Conservation (phyloP, 306 rosid genomes). For the Sesbania bispinosa region DNA sequence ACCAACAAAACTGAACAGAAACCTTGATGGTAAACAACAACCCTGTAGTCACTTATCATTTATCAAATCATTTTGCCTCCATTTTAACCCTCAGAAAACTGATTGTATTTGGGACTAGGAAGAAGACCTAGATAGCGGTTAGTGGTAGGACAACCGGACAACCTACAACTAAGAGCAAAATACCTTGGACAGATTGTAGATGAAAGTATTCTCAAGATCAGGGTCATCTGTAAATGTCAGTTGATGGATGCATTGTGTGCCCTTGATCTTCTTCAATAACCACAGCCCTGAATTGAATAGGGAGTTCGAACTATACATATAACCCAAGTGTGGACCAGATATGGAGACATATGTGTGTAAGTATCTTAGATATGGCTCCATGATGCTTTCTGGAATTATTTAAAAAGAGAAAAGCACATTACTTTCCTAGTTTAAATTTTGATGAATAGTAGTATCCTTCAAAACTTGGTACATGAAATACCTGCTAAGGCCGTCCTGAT, state of each 20-base stretch:
- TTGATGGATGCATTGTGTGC: conserved; percentile 92
- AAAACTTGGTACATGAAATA: conserved; percentile 17
- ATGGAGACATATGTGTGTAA: conserved; percentile 80
- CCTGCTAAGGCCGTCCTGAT: conserved; percentile 90
- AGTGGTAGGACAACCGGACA: too few species aligned
- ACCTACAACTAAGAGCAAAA: background rate
- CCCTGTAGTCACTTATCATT: background rate
- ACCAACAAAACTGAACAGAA: conserved; percentile 10
- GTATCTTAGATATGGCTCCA: conserved; percentile 86
- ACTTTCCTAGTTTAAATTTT: conserved; percentile 3
- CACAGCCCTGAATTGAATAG: conserved; percentile 93
- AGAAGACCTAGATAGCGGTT: background rate
- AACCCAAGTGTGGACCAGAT: conserved; percentile 99
- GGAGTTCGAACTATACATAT: conserved; percentile 90
- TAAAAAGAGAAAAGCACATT: background rate
- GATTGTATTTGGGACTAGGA: background rate
- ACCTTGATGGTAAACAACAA: background rate
- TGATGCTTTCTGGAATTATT: conserved; percentile 72
- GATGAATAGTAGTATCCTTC: conserved; percentile 2
- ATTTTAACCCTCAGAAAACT: background rate
- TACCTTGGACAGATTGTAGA: conserved; percentile 96
- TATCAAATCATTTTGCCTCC: background rate
- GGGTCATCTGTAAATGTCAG: conserved; percentile 92
- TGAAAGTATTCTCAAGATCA: conserved; percentile 84
- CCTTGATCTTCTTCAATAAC: conserved; percentile 90